phyloP scores from a whole-genome alignment of 345 rosid genomes.

The Arabidopsis thaliana region DNA sequence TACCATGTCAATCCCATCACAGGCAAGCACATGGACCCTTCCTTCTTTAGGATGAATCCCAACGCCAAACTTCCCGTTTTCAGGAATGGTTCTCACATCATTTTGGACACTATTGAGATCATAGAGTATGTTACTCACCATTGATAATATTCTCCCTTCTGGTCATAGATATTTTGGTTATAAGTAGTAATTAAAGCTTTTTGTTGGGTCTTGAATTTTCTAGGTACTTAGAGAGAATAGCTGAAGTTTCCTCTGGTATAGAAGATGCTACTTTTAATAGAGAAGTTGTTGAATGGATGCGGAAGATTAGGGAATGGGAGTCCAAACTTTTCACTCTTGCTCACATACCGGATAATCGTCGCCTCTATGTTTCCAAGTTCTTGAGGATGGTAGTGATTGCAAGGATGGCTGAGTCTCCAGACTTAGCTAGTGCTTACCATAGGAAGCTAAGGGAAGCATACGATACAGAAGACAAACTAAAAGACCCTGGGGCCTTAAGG shows the following conservation, averaged over 20 bases:
- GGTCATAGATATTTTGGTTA: background rate
- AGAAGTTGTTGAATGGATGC: slow-evolving; percentile 77
- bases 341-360: slow-evolving; percentile 63
- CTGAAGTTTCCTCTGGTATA: slow-evolving; percentile 61
- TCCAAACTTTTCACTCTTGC: slow-evolving; percentile 76
- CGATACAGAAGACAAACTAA: slow-evolving; percentile 72
- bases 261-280: slow-evolving; percentile 51
- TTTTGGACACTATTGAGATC: slow-evolving; percentile 77
- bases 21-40: slow-evolving; percentile 82
- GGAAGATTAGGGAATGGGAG: slow-evolving; percentile 74
- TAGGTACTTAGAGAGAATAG: slow-evolving; percentile 82
- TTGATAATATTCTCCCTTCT: slow-evolving; percentile 4
- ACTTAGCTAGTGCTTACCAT: slow-evolving; percentile 88
- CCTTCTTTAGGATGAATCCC: slow-evolving; percentile 78
- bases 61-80: slow-evolving; percentile 80
- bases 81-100: slow-evolving; percentile 74
- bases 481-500: slow-evolving; percentile 50
- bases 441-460: slow-evolving; percentile 72
- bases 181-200: background rate
- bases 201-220: slow-evolving; percentile 14
- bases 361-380: slow-evolving; percentile 70
- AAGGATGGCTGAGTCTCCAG: slow-evolving; percentile 83
- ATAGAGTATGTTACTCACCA: slow-evolving; percentile 65
- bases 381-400: slow-evolving; percentile 76
- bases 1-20: slow-evolving; percentile 81